A percentile compares a stretch with the other conserved stretches of the same genome.
phyloP scores from a whole-genome alignment of 768 basidiomycete species.

The Cyclocybe cylindracea region DNA sequence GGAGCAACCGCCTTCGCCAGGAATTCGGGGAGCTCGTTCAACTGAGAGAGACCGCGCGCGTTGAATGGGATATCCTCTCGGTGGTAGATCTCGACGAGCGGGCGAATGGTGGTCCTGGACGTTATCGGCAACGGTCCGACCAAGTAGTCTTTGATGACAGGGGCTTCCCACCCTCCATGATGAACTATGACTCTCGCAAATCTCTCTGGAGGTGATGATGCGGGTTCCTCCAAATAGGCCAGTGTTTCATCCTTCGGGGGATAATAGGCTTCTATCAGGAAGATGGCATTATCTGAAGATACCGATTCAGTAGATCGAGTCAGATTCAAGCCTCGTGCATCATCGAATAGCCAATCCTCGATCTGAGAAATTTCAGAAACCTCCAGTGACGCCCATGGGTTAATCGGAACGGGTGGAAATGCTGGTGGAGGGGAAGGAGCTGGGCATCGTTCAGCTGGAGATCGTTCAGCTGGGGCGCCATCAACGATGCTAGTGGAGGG shows the following conservation, averaged over 20 bases:
- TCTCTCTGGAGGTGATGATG: conserved; percentile 27
- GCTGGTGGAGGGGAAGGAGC: conserved; percentile 32
- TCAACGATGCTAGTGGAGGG: not conserved
- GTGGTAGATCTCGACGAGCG: conserved; percentile 53
- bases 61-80: conserved; percentile 54
- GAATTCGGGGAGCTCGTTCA: conserved; percentile 30
- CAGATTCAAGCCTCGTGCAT: conserved; percentile 47
- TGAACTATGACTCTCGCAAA: conserved; percentile 54
- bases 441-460: conserved; percentile 32
- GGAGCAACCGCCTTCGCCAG: conserved; percentile 33
- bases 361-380: conserved; percentile 43
- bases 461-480: conserved; percentile 28
- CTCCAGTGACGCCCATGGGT: conserved; percentile 55
- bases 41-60: conserved; percentile 39
- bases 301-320: conserved; percentile 28
- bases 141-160: conserved; percentile 53
- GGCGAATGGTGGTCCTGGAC: conserved; percentile 36
- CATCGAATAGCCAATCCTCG: conserved; percentile 44
- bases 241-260: conserved; percentile 51
- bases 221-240: conserved; percentile 41
- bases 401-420: conserved; percentile 40
- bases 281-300: conserved; percentile 51
- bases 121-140: conserved; percentile 59
- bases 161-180: conserved; percentile 41
- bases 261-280: conserved; percentile 48